Base-by-base conservation (phyloP, 176 grass and related monocot species). In the Urochloa ruziziensis region DNA sequence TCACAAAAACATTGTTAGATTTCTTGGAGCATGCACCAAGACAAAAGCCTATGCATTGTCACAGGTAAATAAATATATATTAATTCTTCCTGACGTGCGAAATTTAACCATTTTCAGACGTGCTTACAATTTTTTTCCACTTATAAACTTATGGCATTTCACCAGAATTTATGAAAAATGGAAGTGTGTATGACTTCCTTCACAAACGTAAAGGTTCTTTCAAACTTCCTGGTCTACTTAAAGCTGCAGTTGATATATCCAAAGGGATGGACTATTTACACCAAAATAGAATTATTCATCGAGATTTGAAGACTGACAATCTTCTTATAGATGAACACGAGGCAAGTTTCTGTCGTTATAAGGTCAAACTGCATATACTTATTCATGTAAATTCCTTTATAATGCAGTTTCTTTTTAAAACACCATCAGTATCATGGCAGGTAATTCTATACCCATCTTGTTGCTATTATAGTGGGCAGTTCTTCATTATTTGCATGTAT, bases 261-360 rank as follows among this genome's bases (percentile, higher is more conserved):
- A 94, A 94, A 82, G 93, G 93, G 43, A 94, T 94, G 93, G 80
- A 76, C 72, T 94, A 94, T 80, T 89, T 94, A 32, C 93, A 94
- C 81, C 87, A 94, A 83, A 92, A 94, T 83, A 84, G 73, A 82
- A 94, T 94, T 82, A 90, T 94, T 70, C 93, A 94, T 72, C 87
- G 93, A 53, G 93, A 94, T 63, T 85, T 94, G 64, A 94, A 94
- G 67, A 90, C 90, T 85, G 90, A 90, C 75, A 94, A 94, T 88
- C 93, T 94, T 79, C 87, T 94, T 40, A 94, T 94, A 87, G 93
- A 92, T 86, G 93, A 94, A 80, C 89, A 92, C 29, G 84, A 88
- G 87, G 92, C 62, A 91, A 87, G 80, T 82, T 58, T 83, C 60
- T 42, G n/a, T 67, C n/a, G 4, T 52, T 58, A 28, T 70, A 54